Base-by-base conservation (phyloP, 1,139 yeast genomes). In the Candida pseudocylindracea region DNA sequence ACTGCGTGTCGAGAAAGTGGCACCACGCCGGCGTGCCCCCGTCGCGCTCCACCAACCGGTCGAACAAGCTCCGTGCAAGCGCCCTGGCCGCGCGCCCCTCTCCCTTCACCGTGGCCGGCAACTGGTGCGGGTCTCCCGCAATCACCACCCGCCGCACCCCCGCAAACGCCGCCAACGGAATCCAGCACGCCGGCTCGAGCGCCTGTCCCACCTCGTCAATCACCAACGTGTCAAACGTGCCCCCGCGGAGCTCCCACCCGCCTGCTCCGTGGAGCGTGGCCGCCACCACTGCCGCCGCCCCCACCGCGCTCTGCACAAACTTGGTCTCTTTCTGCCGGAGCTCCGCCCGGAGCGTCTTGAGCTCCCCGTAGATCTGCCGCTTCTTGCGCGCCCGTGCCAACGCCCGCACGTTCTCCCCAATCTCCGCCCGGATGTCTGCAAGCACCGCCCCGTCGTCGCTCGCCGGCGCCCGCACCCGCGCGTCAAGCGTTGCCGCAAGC, bases 121-220 rank as follows among this genome's bases (percentile, higher is more conserved):
- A 54, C 49, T 85, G 95, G 55, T 72, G 69, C 45, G 81, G 78
- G 46, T 85, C 96, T 33, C 92, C 92, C 0, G 92, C 91, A 26
- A 76, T 63, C 1, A 85, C 67, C 26, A 85, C 49, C 37, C 72
- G 61, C 29, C 63, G 62, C 29, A 72, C 65, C 5, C 67, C 60
- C 29, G 66, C 55, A 42, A 75, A 80, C 32, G 63, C 64, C 11
- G 80, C 57, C n/a, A 88, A 40, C 0, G 98, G 96, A 26, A 88
- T 81, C 96, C 96, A 85, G 46, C 95, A 83, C 44, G 88, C 93
- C 1, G 96, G 93, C 45, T 88, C 95, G 36, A 85, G 52, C 4
- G 95, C 65, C 49, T 88, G 98, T 0, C 95, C 81, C 0, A 88
- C 95, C 50, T 88, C 98, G 50, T 88, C 98, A 31, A 88, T 83